Evolutionary conservation across 805 yeast genomes (phyloP).

Genomic region (Yamadazyma insecticola): DNA sequence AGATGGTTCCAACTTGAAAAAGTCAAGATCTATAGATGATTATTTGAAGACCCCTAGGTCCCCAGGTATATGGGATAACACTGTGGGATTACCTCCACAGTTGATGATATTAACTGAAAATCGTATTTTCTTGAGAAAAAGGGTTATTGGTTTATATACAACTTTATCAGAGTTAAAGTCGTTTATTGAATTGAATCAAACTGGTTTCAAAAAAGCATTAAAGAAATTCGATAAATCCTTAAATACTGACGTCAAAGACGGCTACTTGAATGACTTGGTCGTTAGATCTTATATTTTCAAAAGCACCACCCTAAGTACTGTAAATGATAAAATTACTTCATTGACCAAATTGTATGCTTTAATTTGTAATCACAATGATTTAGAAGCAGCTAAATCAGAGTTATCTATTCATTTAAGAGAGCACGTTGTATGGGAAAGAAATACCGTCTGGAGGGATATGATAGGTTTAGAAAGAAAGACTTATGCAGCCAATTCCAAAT

Average conservation of each 20-base stretch:
- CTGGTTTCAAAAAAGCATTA: slow-evolving; percentile 50
- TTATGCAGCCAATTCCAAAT: slow-evolving; percentile 54
- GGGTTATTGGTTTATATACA: slow-evolving; percentile 41
- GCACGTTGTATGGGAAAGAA: slow-evolving; percentile 53
- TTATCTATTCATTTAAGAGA: slow-evolving; percentile 53
- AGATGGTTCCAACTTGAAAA: slow-evolving; percentile 1
- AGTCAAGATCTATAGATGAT: slow-evolving; percentile 22
- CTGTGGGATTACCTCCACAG: slow-evolving; percentile 27
- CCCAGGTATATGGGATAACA: slow-evolving; percentile 26
- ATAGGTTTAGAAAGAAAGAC: slow-evolving; percentile 64
- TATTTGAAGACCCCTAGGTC: slow-evolving; percentile 34
- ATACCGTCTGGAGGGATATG: slow-evolving; percentile 56
- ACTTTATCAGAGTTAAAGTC: slow-evolving; percentile 47
- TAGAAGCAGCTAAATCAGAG: slow-evolving; percentile 47
- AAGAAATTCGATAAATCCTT: slow-evolving; percentile 52
- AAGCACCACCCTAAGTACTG: slow-evolving; percentile 21
- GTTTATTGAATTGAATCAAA: slow-evolving; percentile 46
- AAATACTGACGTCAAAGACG: slow-evolving; percentile 38
- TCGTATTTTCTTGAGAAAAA: slow-evolving; percentile 43
- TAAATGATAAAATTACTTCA: slow-evolving; percentile 29
- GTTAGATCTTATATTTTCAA: slow-evolving; percentile 36
- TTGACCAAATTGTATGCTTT: slow-evolving; percentile 33
- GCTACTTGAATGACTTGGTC: slow-evolving; percentile 44
- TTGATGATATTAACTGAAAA: slow-evolving; percentile 42
- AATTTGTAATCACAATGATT: slow-evolving; percentile 35